Evolutionary conservation across 768 basidiomycete genomes (phyloP).

Genomic region (Clitopilus passeckerianus): DNA sequence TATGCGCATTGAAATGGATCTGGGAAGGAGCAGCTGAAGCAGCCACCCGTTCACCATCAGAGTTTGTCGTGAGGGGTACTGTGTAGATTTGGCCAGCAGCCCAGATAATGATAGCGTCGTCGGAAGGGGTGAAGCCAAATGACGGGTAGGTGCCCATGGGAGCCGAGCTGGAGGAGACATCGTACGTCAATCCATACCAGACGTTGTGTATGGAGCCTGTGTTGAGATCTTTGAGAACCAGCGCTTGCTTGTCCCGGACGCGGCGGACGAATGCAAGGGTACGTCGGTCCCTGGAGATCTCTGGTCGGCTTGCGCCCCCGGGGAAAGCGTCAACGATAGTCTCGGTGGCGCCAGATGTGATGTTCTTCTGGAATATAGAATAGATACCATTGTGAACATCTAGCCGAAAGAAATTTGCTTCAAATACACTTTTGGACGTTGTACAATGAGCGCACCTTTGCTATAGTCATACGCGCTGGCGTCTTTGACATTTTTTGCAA

Average conservation of each 20-base stretch:
- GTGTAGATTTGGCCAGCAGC: constrained; percentile 66
- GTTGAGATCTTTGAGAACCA: constrained; percentile 65
- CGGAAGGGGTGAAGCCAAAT: constrained; percentile 60
- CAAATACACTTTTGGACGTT: too few species aligned
- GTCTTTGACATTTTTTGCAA: constrained; percentile 60
- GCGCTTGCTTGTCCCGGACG: constrained; percentile 65
- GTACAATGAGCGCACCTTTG: constrained; percentile 63
- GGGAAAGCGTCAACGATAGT: constrained; percentile 52
- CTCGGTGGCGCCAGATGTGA: constrained; percentile 49
- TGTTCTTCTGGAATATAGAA: constrained; percentile 61
- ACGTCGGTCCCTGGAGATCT: constrained; percentile 60
- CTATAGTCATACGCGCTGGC: constrained; percentile 48
- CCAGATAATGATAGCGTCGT: constrained; percentile 66
- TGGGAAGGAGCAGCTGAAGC: constrained; percentile 33
- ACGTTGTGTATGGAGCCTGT: constrained; percentile 62
- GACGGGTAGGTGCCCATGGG: constrained; percentile 82
- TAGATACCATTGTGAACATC: constrained; percentile 71
- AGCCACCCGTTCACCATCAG: constrained; percentile 45
- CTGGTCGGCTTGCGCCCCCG: constrained; percentile 72
- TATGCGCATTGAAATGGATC: constrained; percentile 57
- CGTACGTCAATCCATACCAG: constrained; percentile 69
- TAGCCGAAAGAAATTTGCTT: constrained; percentile 17
- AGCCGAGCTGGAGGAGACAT: constrained; percentile 56
- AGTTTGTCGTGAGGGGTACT: constrained; percentile 51
- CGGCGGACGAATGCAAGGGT: constrained; percentile 74